These are phyloP conservation scores for Aspergillus oerlinghausenensis DNA, from an alignment of 2,329 filamentous ascomycete species.

Conservation along the genomic window DNA sequence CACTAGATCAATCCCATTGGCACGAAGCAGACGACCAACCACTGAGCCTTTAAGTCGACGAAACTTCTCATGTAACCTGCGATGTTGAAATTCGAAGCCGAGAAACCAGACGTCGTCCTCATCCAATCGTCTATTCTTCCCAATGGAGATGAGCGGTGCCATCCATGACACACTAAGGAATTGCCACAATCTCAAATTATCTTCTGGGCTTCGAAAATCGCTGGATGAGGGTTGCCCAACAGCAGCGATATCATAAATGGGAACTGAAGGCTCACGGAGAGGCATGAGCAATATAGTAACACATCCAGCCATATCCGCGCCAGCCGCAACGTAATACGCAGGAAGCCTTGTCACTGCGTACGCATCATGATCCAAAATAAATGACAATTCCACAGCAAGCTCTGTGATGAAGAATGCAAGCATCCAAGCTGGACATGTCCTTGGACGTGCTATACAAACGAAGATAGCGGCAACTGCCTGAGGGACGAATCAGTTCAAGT, in stretches of 20 bases:
- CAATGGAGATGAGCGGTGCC: conserved; percentile 64
- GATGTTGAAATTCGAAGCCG: conserved; percentile 77
- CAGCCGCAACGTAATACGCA: conserved; percentile 28
- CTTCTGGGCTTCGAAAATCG: conserved; percentile 69
- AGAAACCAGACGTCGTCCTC: conserved; percentile 79
- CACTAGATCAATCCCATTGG: conserved; percentile 74
- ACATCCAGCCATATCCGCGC: conserved; percentile 46
- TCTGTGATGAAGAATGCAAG: conserved; percentile 30
- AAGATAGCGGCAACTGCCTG: conserved; percentile 35
- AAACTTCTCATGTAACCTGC: conserved; percentile 68
- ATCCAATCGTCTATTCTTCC: conserved; percentile 61
- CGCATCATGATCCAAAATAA: conserved; percentile 22
- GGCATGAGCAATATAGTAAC: conserved; percentile 63
- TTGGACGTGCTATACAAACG: conserved; percentile 37
- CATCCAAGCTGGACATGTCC: conserved; percentile 37
- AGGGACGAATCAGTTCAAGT: conserved; percentile 14
- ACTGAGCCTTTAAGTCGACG: conserved; percentile 69
- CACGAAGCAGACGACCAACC: conserved; percentile 62
- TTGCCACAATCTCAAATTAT: conserved; percentile 72
- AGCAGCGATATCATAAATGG: conserved; percentile 54
- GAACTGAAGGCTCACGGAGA: conserved; percentile 56
- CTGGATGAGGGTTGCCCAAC: conserved; percentile 54
- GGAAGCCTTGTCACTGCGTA: conserved; percentile 10
- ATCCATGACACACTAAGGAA: conserved; percentile 87
- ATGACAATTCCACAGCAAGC: conserved; percentile 32